Percentiles rank a stretch among this genome's conserved stretches.
These are phyloP conservation scores for Pseudopithomyces maydicus DNA, from an alignment of 2,329 filamentous ascomycete genomes.

Conservation along the genomic window DNA sequence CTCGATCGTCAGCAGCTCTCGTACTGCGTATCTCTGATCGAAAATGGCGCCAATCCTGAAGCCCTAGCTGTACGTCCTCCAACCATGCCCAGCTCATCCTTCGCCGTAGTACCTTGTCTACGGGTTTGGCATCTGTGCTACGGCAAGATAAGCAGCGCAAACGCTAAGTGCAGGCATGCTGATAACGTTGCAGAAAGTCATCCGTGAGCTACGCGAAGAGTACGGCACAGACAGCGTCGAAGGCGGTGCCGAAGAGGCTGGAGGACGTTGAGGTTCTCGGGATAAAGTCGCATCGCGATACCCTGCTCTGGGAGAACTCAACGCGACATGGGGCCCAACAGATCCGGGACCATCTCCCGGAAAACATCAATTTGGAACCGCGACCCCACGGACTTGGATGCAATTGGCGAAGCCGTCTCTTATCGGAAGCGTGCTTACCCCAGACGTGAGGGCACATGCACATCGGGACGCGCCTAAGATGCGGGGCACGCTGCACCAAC, in stretches of 20 bases:
- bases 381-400: neutral
- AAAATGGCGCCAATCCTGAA: slow-evolving; percentile 96
- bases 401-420: neutral
- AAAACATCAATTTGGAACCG: slow-evolving; percentile 2
- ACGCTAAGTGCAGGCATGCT: slow-evolving; percentile 67
- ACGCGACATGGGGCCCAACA: neutral
- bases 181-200: slow-evolving; percentile 48
- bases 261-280: slow-evolving; percentile 23
- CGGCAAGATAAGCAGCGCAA: neutral
- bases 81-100: neutral
- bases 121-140: neutral
- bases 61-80: slow-evolving; percentile 77
- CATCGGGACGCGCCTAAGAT: neutral
- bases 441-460: slow-evolving; percentile 9
- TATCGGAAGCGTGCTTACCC: slow-evolving; percentile 6
- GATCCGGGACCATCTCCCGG: neutral
- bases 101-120: neutral
- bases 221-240: slow-evolving; percentile 40
- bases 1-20: slow-evolving; percentile 89
- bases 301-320: slow-evolving; percentile 4
- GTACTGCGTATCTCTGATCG: slow-evolving; percentile 94
- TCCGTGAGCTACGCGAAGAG: slow-evolving; percentile 51
- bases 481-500: slow-evolving; percentile 5
- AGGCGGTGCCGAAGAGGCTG: slow-evolving; percentile 29
- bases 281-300: slow-evolving; percentile 11